These are phyloP conservation scores for Camptophora hylomeconis DNA, from an alignment of 2,329 filamentous ascomycete genomes.

Conservation along the genomic window DNA sequence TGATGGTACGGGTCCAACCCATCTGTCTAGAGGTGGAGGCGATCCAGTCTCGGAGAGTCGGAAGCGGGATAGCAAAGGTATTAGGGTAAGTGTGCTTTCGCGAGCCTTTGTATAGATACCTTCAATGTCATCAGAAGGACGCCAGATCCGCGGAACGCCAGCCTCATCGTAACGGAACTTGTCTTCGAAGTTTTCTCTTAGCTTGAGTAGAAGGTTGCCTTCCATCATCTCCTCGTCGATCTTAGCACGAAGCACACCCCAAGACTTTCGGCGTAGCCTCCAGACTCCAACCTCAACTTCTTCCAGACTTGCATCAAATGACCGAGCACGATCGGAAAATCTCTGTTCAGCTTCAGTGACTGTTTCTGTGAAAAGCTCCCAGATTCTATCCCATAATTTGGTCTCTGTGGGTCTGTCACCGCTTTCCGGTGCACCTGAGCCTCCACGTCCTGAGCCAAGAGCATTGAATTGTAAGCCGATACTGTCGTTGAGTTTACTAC, in stretches of 20 bases:
- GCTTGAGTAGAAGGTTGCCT: slow-evolving; percentile 86
- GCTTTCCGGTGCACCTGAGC: slow-evolving; percentile 64
- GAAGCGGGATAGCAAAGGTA: slow-evolving; percentile 80
- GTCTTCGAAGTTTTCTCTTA: slow-evolving; percentile 97
- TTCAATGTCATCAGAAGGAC: slow-evolving; percentile 92
- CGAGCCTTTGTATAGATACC: slow-evolving; percentile 83
- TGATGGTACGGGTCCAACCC: slow-evolving; percentile 66
- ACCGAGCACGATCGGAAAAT: slow-evolving; percentile 78
- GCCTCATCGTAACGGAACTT: slow-evolving; percentile 96
- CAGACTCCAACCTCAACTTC: slow-evolving; percentile 89
- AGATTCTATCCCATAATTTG: slow-evolving; percentile 91
- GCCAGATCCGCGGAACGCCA: slow-evolving; percentile 92
- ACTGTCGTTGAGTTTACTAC: slow-evolving; percentile 72
- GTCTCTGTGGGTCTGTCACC: slow-evolving; percentile 68
- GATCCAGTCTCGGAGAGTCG: slow-evolving; percentile 59
- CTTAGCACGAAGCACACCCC: slow-evolving; percentile 77
- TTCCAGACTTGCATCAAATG: slow-evolving; percentile 81
- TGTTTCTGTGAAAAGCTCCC: slow-evolving; percentile 69
- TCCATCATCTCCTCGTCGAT: slow-evolving; percentile 98
- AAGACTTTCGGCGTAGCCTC: slow-evolving; percentile 85
- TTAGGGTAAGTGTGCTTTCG: slow-evolving; percentile 81
- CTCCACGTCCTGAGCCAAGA: slow-evolving; percentile 74
- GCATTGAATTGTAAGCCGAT: slow-evolving; percentile 93
- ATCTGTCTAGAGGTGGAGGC: slow-evolving; percentile 69
- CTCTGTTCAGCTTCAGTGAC: slow-evolving; percentile 74